phyloP scores from a whole-genome alignment of 106 monocot species.

The Xerophyta viscosa region DNA sequence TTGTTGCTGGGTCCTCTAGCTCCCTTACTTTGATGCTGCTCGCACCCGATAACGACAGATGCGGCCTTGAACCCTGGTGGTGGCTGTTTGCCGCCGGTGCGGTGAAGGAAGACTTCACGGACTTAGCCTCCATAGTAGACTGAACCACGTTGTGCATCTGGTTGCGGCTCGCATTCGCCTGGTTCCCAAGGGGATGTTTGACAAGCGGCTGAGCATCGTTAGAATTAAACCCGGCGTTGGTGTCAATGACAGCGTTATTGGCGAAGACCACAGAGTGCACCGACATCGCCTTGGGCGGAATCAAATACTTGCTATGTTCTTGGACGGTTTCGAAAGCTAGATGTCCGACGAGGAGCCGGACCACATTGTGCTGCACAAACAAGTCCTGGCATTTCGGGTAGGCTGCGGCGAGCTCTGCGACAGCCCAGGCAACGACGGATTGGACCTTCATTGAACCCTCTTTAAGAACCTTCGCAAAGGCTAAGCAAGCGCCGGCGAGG shows the following conservation, averaged over 20 bases:
- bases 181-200: conserved; percentile 14
- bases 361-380: conserved; percentile 70
- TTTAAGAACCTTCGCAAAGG: conserved; percentile 68
- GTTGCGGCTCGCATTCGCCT: conserved; percentile 6
- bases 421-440: conserved; percentile 62
- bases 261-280: conserved; percentile 49
- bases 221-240: neutral
- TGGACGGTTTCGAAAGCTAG: conserved; percentile 86
- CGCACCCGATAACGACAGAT: conserved; percentile 19
- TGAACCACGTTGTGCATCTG: conserved; percentile 50
- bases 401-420: conserved; percentile 55
- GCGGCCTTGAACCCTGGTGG: conserved; percentile 4
- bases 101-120: neutral
- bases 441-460: conserved; percentile 70
- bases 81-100: too few species aligned
- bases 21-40: conserved; percentile 48
- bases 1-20: conserved; percentile 55
- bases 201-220: conserved; percentile 1
- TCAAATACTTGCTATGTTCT: conserved; percentile 75
- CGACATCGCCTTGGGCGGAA: conserved; percentile 38
- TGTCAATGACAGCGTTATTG: conserved; percentile 6
- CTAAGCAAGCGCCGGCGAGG: conserved; percentile 50
- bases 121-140: conserved; percentile 36
- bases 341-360: conserved; percentile 73
- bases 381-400: conserved; percentile 63